Evolutionary conservation across 2,329 filamentous ascomycete species (phyloP), one percentile per base, ranked within the genome.

Genomic region (Alternaria brassicae): DNA sequence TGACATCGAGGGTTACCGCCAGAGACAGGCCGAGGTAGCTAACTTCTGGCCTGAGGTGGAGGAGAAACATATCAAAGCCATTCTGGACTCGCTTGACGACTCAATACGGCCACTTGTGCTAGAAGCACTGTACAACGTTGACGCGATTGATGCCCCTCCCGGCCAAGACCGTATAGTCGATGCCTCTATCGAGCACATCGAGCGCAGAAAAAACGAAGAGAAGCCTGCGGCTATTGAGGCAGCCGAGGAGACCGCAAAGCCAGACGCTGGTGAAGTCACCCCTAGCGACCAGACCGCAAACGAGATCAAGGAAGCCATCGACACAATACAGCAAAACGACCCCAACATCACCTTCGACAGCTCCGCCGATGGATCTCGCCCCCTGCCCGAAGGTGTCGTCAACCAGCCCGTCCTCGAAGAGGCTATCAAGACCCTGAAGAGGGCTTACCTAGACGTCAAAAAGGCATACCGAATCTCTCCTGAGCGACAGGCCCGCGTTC

Each of bases 21-120:
- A 83, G 58, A 83, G 90, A 53, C 89, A 97, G 78, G 87, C 86
- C 40, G 94, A 97, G 67, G 90, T 96, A 10, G 84, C 87, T 56
- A 82, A 85, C 17, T 98, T 93, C 75, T 99, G 95, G 95, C 81
- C 88, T 1, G 86, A 90, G 6, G 88, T 93, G 0, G 92, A 97
- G 70, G 89, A 93, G 74, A 89, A 89, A 63, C 84, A 91, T 40
- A 90, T 97, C 72, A 88, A 91, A 79, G 92, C 86, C 0, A 83
- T 89, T 17, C 71, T 89, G 40, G 83, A 82, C 21, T 70, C 72
- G 7, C 77, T 94, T 51, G 87, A 91, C 39, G 85, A 89, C 3
- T 85, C 87, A 42, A 83, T 89, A 57, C 82, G 85, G 61, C 84
- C 84, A 10, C 83, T 85, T 40, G 89, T 93, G 1, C 76, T 90